Conservation (phyloP, 805 yeast species). For the Dipodascopsis uninucleata region DNA sequence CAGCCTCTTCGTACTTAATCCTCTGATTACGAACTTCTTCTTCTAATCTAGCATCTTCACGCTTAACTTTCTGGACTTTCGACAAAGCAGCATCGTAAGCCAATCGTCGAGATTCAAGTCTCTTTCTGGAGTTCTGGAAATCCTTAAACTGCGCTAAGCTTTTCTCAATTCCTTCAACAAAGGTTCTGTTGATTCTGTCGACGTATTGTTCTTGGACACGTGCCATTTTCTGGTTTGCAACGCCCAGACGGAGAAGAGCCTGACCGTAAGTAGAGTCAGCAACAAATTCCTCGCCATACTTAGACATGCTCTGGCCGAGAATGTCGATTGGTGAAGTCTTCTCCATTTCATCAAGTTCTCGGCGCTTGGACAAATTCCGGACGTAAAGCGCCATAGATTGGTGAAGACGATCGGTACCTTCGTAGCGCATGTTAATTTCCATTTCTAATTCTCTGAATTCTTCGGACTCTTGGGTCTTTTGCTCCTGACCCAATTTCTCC, state of each 20-base stretch:
- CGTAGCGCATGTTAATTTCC: constrained; percentile 28
- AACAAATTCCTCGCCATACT: constrained; percentile 28
- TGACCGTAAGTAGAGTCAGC: constrained; percentile 28
- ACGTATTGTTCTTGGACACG: constrained; percentile 27
- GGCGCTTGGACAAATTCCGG: constrained; percentile 28
- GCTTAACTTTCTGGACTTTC: constrained; percentile 27
- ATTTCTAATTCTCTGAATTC: constrained; percentile 28
- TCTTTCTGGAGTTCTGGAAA: constrained; percentile 25
- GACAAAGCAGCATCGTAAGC: constrained; percentile 31
- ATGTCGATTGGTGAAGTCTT: constrained; percentile 28
- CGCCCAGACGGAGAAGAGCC: constrained; percentile 25
- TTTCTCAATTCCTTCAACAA: constrained; percentile 27
- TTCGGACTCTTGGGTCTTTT: constrained; percentile 29
- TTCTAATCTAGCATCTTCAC: constrained; percentile 30
- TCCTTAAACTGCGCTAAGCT: constrained; percentile 27
- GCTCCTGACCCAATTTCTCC: constrained; percentile 30
- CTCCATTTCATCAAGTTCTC: constrained; percentile 27
- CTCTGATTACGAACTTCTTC: constrained; percentile 32
- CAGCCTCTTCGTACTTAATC: constrained; percentile 30
- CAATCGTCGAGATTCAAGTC: constrained; percentile 29
- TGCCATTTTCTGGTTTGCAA: constrained; percentile 28
- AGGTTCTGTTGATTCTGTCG: constrained; percentile 25
- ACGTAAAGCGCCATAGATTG: constrained; percentile 27
- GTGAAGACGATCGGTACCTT: constrained; percentile 27
- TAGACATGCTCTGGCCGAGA: constrained; percentile 27